A percentile compares a stretch with the other conserved stretches of the same genome.
These are phyloP conservation scores for Thalassiosira hispida DNA, from an alignment of 352 stramenopile genomes.

Conservation along the genomic window DNA sequence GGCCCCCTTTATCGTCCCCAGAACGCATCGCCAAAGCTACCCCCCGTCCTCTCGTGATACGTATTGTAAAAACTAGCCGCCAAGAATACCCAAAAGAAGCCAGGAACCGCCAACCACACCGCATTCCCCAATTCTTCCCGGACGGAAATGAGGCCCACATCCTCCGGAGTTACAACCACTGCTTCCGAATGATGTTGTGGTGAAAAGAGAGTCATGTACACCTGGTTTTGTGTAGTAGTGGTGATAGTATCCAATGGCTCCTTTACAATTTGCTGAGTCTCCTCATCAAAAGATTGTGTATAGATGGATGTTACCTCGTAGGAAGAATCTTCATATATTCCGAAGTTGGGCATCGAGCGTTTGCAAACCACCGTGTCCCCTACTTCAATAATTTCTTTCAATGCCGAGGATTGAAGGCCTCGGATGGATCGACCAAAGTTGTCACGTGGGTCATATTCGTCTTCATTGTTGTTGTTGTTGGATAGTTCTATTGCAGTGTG, in stretches of 20 bases:
- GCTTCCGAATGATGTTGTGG: slow-evolving; percentile 27
- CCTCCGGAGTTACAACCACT: slow-evolving; percentile 53
- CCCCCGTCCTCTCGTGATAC: slow-evolving; percentile 60
- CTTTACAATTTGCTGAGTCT: slow-evolving; percentile 51
- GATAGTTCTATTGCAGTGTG: not conserved
- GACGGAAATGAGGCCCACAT: slow-evolving; percentile 51
- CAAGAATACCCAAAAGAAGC: slow-evolving; percentile 65
- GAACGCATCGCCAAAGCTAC: slow-evolving; percentile 59
- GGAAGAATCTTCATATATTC: slow-evolving; percentile 49
- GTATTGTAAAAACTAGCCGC: slow-evolving; percentile 49
- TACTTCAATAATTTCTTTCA: slow-evolving; percentile 40
- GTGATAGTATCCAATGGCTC: slow-evolving; percentile 7
- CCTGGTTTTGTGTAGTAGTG: slow-evolving; percentile 16
- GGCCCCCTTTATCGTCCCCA: slow-evolving; percentile 48
- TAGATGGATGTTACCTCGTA: slow-evolving; percentile 64
- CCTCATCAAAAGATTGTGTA: slow-evolving; percentile 50
- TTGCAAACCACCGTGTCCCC: slow-evolving; percentile 55
- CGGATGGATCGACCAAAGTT: slow-evolving; percentile 30
- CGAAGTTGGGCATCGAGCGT: slow-evolving; percentile 30
- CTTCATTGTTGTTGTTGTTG: slow-evolving; percentile 16
- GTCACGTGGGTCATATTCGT: slow-evolving; percentile 35
- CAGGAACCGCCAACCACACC: slow-evolving; percentile 48
- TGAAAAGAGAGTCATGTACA: slow-evolving; percentile 55
- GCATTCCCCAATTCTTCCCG: slow-evolving; percentile 39
- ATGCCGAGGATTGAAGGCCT: slow-evolving; percentile 40